Evolutionary conservation across 768 basidiomycete genomes (phyloP), one percentile per base, ranked within the genome.

Genomic region (Pleurotus giganteus): DNA sequence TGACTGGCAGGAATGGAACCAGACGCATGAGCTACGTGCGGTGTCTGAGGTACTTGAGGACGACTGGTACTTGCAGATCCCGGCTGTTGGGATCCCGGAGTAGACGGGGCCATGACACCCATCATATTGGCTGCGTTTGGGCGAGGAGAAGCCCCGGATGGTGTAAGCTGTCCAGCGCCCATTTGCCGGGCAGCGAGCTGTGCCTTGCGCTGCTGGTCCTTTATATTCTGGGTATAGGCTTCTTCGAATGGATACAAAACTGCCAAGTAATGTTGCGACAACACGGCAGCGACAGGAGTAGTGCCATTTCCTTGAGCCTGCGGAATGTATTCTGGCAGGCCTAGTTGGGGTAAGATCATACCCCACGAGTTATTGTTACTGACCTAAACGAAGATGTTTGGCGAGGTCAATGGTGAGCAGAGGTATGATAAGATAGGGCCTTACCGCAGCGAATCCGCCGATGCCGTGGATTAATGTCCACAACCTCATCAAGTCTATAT

Each of bases 161-260:
- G 61, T 57, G 63, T 67, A 31, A 61, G 65, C 42, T 62, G 62
- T 53, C 74, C 68, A 58, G 69, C 70, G 37, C 66, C 63, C 53
- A 61, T 64, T 53, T 71, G 79, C 50, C 74, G 73, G 23, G 74
- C 62, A 60, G 74, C 60, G 60, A 74, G 62, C 69, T 81, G 75
- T 27, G 76, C 74, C 59, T 79, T 82, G 61, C 80, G 81, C 57
- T 82, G 85, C 51, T 83, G 73, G 31, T 84, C 84, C 54, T 77
- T 77, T 39, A 84, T 44, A 60, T 82, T 88, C 58, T 78, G 82
- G 66, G 80, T 79, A 66, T 86, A 88, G 27, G 73, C 66, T 29
- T 88, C 85, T 68, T 93, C 91, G 61, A 92, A 89, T 2, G 89
- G 87, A 34, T 73, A 71, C 21, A 91, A 71, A 55, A 93, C 74